phyloP scores from a whole-genome alignment of 495 filamentous ascomycete genomes.

The Penicillium robsamsonii region DNA sequence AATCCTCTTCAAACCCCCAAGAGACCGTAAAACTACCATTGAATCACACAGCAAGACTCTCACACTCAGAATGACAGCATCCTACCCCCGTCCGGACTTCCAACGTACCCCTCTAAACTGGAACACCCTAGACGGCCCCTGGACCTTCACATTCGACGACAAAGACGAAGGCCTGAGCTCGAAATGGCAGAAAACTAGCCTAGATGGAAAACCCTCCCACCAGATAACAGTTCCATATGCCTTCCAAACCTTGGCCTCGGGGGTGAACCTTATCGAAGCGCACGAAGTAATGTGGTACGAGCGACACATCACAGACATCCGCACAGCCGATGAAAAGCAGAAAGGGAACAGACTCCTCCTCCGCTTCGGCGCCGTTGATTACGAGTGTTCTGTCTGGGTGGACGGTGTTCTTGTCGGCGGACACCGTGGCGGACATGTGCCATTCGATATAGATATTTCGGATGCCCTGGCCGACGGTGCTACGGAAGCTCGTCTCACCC shows the following conservation, averaged over 20 bases:
- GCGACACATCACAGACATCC: conserved; percentile 46
- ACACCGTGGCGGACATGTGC: conserved; percentile 39
- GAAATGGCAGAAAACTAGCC: conserved; percentile 31
- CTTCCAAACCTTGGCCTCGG: conserved; percentile 57
- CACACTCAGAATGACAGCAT: conserved; percentile 27
- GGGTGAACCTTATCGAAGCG: conserved; percentile 50
- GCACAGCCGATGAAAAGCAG: conserved; percentile 24
- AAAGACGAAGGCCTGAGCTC: conserved; percentile 44
- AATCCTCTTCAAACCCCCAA: background rate
- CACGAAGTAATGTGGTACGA: conserved; percentile 64
- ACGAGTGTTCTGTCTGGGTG: conserved; percentile 37
- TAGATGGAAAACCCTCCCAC: conserved; percentile 13
- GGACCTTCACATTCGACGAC: conserved; percentile 60
- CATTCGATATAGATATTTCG: conserved; percentile 37
- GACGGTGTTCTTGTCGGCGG: conserved; percentile 25
- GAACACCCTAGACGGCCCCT: conserved; percentile 53
- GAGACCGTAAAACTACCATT: background rate
- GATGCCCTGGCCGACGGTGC: conserved; percentile 17
- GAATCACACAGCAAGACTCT: background rate
- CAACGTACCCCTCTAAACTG: conserved; percentile 48
- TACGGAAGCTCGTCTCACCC: conserved; percentile 18
- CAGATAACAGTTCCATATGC: conserved; percentile 57
- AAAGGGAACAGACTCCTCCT: conserved; percentile 24
- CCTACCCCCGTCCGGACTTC: conserved; percentile 54
- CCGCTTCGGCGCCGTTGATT: conserved; percentile 41